Percentiles rank a stretch among this genome's conserved stretches.
These are phyloP conservation scores for Podospora comata DNA, from an alignment of 495 filamentous ascomycete species.

Conservation along the genomic window DNA sequence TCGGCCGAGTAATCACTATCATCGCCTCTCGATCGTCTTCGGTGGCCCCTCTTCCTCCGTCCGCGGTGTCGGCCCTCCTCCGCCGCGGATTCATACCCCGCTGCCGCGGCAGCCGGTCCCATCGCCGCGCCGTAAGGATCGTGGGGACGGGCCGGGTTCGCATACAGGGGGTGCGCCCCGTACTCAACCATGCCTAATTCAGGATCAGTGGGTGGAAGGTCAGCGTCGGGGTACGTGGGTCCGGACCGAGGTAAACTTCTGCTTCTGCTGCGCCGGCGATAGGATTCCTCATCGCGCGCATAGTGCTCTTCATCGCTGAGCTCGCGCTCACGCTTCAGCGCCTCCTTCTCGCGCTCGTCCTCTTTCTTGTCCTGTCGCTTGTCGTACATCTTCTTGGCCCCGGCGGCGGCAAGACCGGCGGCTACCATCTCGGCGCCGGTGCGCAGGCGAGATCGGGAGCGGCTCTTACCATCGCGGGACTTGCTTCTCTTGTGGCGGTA, in stretches of 20 bases:
- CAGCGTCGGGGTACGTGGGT: constrained; percentile 44
- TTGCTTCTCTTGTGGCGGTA: constrained; percentile 65
- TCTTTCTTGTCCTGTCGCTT: constrained; percentile 52
- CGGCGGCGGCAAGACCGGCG: constrained; percentile 74
- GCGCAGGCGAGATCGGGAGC: constrained; percentile 58
- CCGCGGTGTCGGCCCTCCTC: constrained; percentile 31
- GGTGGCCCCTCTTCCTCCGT: constrained; percentile 25
- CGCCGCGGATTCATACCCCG: constrained; percentile 34
- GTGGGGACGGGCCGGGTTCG: constrained; percentile 18
- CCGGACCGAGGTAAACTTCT: constrained; percentile 53
- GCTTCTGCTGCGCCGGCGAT: constrained; percentile 48
- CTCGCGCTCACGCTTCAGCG: constrained; percentile 43
- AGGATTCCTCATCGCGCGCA: constrained; percentile 24
- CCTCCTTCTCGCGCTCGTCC: constrained; percentile 35
- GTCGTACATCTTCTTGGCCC: constrained; percentile 78
- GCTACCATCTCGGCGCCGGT: constrained; percentile 63
- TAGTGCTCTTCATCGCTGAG: constrained; percentile 28
- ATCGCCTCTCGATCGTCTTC: constrained; percentile 15
- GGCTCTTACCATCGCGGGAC: constrained; percentile 53
- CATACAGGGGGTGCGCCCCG: constrained; percentile 61
- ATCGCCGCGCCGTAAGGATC: constrained; percentile 10
- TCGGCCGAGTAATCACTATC: constrained; percentile 25
- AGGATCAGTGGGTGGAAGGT: constrained; percentile 51
- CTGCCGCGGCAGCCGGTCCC: constrained; percentile 10
- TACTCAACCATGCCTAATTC: constrained; percentile 79